Conservation (phyloP, 2,329 filamentous ascomycete genomes). For the Pseudogymnoascus sp. region DNA sequence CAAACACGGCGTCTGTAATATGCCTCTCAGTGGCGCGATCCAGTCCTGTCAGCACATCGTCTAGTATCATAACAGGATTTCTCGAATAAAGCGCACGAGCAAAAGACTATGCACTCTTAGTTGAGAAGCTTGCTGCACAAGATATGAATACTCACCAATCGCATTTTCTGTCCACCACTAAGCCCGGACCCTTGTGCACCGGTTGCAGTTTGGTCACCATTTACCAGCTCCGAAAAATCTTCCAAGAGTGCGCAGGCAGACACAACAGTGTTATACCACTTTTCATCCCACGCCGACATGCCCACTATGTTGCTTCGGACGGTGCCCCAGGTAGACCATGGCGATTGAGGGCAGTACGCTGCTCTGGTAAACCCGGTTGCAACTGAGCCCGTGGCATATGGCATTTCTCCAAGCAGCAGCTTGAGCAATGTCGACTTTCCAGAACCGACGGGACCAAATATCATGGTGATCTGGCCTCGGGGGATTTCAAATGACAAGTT, state of each 20-base stretch:
- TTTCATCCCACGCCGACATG: conserved; percentile 10
- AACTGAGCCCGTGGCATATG: not conserved
- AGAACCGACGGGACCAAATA: conserved; percentile 39
- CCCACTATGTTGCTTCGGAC: conserved; percentile 15
- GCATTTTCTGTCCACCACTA: conserved; percentile 18
- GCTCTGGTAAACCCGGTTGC: conserved; percentile 37
- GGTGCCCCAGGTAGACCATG: conserved; percentile 17
- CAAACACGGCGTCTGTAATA: conserved; percentile 14
- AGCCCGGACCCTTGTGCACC: conserved; percentile 22
- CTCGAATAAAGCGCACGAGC: conserved; percentile 19
- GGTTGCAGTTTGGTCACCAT: conserved; percentile 23
- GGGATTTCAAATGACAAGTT: not conserved
- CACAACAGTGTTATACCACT: conserved; percentile 17
- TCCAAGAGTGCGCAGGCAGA: conserved; percentile 16
- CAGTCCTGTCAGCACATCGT: conserved; percentile 20
- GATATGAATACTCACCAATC: conserved; percentile 6
- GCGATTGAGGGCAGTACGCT: conserved; percentile 20
- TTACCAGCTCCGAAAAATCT: conserved; percentile 21
- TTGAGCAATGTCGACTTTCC: conserved; percentile 46
- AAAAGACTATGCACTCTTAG: conserved; percentile 14
- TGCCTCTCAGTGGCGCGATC: conserved; percentile 16
- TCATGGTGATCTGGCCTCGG: conserved; percentile 11
- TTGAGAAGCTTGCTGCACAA: too few relatives aligned
- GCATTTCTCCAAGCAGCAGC: conserved; percentile 35
- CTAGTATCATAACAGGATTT: conserved; percentile 15